Evolutionary conservation across 106 monocot species (phyloP), one percentile per base, ranked within the genome.

Genomic region (Acorus calamus): DNA sequence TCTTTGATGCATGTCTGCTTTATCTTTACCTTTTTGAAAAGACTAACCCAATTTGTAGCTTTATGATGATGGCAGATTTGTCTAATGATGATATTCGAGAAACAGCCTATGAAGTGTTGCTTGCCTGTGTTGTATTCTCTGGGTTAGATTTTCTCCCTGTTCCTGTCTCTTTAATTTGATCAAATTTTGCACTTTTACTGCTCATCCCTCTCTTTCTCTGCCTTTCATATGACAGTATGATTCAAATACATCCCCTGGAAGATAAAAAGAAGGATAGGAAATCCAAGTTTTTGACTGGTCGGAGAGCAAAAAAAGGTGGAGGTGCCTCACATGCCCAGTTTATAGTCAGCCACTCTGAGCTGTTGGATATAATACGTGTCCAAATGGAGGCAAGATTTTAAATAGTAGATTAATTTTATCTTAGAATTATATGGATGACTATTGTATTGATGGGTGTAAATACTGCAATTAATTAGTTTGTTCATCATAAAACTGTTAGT

Each of bases 51-150:
- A 82, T 69, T 69, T 46, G 52, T 74, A 69, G 56, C 28, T 82
- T 80, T 80, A 72, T 69, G 66, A 72, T 53, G 41, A 48, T 69
- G 58, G 52, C 79, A 86, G 87, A 71, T 53, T 55, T 87, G 52
- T 74, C 73, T 66, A 83, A 83, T 75, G 75, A 77, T 62, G 77
- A 78, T 71, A 71, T 87, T 46, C 77, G 61, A 59, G 83, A 80
- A 70, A 80, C 87, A 58, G 83, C 86, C 10, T 87, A 83, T 69
- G 86, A 83, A 67, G 73, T 83, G 63, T 72, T 87, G 66, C 73
- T 87, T 77, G 86, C 80, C 71, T 87, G 79, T 62, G 43, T 80
- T 11, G 6, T 71, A 62, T 50, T 80, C 42, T 72, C 76, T 54
- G 63, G 86, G 86, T 87, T 79, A 55, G 11, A 14, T 62, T 8